phyloP scores from a whole-genome alignment of 176 grass and related monocot species.

The Triticum timopheevii region DNA sequence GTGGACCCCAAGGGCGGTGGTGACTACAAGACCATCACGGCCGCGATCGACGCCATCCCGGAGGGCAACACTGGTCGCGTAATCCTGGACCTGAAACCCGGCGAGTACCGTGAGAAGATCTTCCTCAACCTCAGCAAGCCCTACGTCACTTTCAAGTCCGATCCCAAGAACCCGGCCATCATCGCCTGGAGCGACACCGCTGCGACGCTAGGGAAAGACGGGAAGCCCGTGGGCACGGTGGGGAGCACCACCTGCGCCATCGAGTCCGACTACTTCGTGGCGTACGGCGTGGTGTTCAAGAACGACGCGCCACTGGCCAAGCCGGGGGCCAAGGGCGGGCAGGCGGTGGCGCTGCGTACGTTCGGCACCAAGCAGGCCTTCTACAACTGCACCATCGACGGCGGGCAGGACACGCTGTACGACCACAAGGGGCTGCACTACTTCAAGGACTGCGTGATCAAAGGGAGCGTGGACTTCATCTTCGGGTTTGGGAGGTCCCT shows the following conservation, averaged over 20 bases:
- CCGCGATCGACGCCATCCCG: slow-evolving; percentile 27
- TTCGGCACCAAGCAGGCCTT: slow-evolving; percentile 52
- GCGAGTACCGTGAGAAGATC: slow-evolving; percentile 55
- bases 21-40: slow-evolving; percentile 41
- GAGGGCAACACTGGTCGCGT: slow-evolving; percentile 30
- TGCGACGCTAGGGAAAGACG: slow-evolving; percentile 26
- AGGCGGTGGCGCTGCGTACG: slow-evolving; percentile 55
- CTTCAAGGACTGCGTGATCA: slow-evolving; percentile 45
- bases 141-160: slow-evolving; percentile 29
- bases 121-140: slow-evolving; percentile 36
- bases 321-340: slow-evolving; percentile 38
- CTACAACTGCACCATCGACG: slow-evolving; percentile 51
- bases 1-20: slow-evolving; percentile 24
- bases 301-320: slow-evolving; percentile 53
- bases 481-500: slow-evolving; percentile 50
- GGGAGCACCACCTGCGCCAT: slow-evolving; percentile 35
- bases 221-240: slow-evolving; percentile 44
- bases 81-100: slow-evolving; percentile 38
- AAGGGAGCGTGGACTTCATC: slow-evolving; percentile 62
- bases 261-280: slow-evolving; percentile 46
- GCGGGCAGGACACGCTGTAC: slow-evolving; percentile 60
- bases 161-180: neutral
- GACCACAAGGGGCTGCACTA: slow-evolving; percentile 68
- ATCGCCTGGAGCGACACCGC: slow-evolving; percentile 49
- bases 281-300: slow-evolving; percentile 28